Evolutionary conservation across 805 yeast genomes (phyloP), one percentile per base, ranked within the genome.

Genomic region (Zygoascus biomembranicola): DNA sequence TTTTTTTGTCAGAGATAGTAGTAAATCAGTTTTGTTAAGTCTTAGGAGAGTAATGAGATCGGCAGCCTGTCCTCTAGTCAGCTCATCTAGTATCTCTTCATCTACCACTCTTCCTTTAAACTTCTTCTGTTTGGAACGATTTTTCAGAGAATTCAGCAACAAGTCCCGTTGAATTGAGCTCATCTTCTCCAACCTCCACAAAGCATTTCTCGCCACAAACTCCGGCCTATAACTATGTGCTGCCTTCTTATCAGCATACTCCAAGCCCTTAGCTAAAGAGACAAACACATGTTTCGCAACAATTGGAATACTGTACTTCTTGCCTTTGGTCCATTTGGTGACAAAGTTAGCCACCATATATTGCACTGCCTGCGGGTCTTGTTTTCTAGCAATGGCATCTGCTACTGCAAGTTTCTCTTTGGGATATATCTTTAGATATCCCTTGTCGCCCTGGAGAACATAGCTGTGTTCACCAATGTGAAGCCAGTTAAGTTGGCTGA

Each of bases 401-500:
- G 26, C 26, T 11, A 42, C 26, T 18, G 20, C 44, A 42, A 10
- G 4, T 18, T 42, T 42, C 26, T 42, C 44, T 18, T 5, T 4
- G 8, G 44, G 44, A 42, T 10, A 42, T 4, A 42, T 18, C 10
- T 19, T 42, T 4, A 42, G 16, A 43, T 47, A 56, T 20, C 59
- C 59, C 11, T 41, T 57, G 16, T 31, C 16, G 6, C 52, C 58
- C 19, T 43, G 26, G 8, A 57, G 50, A 2, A 56, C 47, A 43
- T 48, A 51, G 11, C 37, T 23, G 19, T 32, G 20, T 16, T 47
- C 20, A 32, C 44, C 53, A 35, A 31, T 16, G 8, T 18, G 20
- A 43, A 57, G 44, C 59, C 60, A 57, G 52, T 56, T 53, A 23
- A 39, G 20, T 16, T 52, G 31, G 37, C 57, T 56, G 5, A 37